A percentile compares a stretch with the other conserved stretches of the same genome.
phyloP scores from a whole-genome alignment of 768 basidiomycete genomes.

The Suillus paluster region DNA sequence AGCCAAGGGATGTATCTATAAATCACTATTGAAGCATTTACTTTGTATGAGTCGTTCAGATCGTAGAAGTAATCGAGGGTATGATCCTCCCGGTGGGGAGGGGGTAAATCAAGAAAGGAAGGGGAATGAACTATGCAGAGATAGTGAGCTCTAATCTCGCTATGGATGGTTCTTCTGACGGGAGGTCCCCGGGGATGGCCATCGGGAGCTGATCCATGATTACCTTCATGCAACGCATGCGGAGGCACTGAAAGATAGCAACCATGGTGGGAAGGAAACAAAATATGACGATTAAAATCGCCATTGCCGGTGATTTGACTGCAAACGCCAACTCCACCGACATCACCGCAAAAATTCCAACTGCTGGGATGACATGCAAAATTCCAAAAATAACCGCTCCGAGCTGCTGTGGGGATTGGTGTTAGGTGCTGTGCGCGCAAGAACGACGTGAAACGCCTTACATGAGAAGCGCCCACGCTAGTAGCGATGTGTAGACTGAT shows the following conservation, averaged over 20 bases:
- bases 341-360: conserved; percentile 29
- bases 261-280: conserved; percentile 27
- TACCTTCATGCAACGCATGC: neutral
- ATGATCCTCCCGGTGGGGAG: neutral
- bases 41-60: neutral
- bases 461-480: conserved; percentile 22
- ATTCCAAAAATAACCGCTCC: conserved; percentile 23
- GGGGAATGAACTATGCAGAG: neutral
- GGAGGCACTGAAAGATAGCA: conserved; percentile 1
- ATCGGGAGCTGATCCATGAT: neutral
- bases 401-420: neutral
- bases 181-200: neutral
- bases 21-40: neutral
- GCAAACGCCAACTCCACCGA: conserved; percentile 19
- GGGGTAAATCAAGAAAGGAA: neutral
- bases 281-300: conserved; percentile 20
- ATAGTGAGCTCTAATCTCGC: neutral
- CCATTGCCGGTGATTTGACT: conserved; percentile 27
- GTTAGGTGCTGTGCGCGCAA: neutral
- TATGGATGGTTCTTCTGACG: neutral
- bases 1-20: neutral
- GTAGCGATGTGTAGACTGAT: conserved; percentile 30
- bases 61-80: no score
- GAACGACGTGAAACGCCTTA: conserved; percentile 8
- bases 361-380: conserved; percentile 29